phyloP scores from a whole-genome alignment of 768 basidiomycete species.

The Termitomyces sp. region DNA sequence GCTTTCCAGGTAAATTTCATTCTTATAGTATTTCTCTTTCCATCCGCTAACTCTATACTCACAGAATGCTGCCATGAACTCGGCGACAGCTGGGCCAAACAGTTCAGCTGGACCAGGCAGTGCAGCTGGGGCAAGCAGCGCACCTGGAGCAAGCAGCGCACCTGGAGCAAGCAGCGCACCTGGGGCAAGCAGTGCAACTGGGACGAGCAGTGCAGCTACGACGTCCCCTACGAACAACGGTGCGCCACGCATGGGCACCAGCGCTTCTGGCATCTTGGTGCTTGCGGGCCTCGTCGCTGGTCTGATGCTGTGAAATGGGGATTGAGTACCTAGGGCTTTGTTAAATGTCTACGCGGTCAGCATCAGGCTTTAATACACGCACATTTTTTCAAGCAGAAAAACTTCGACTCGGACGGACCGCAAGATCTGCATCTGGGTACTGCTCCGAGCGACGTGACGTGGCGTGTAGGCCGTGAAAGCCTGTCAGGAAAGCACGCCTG shows the following conservation, averaged over 20 bases:
- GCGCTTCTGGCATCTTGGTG: constrained; percentile 30
- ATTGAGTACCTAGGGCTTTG: constrained; percentile 26
- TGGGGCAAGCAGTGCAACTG: too few species aligned
- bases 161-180: too few species aligned
- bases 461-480: constrained; percentile 33
- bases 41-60: neutral
- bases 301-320: constrained; percentile 23
- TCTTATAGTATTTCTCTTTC: neutral
- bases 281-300: constrained; percentile 28
- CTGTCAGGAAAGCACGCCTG: neutral
- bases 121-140: too few species aligned
- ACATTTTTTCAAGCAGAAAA: neutral
- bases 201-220: too few species aligned
- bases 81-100: neutral
- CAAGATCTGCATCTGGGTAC: constrained; percentile 41
- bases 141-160: too few species aligned
- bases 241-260: constrained; percentile 24
- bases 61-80: constrained; percentile 14
- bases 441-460: constrained; percentile 35
- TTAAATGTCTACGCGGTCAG: constrained; percentile 30
- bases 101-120: too few species aligned
- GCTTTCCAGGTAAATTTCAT: constrained; percentile 39
- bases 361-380: neutral
- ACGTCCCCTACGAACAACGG: neutral
- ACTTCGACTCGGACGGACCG: constrained; percentile 37